Evolutionary conservation across 139 green algal species (phyloP).

Genomic region (Pseudopediastrum boryanum): DNA sequence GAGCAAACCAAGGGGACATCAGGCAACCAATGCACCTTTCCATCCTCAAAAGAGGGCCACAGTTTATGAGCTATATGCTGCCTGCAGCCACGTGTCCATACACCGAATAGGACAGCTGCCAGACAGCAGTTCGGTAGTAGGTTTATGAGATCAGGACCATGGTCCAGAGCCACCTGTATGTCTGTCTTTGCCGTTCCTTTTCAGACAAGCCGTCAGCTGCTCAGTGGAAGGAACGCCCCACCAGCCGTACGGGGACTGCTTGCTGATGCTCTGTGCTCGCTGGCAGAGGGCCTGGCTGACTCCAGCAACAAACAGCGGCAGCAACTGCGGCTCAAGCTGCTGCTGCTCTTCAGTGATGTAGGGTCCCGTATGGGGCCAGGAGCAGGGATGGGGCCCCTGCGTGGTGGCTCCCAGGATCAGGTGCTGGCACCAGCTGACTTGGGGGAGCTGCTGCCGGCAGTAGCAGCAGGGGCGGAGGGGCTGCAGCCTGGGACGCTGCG

Average conservation of each 20-base stretch:
- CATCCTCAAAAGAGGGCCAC: too few species aligned
- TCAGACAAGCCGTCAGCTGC: conserved; percentile 27
- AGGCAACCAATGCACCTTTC: too few species aligned
- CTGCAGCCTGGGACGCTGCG: conserved; percentile 20
- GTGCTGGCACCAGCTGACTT: conserved; percentile 16
- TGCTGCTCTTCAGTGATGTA: conserved; percentile 72
- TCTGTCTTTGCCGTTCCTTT: too few species aligned
- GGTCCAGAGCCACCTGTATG: too few species aligned
- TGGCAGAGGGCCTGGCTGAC: conserved; percentile 43
- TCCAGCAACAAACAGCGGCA: conserved; percentile 30
- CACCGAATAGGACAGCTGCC: too few species aligned
- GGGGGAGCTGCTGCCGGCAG: conserved; percentile 23
- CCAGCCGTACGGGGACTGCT: conserved; percentile 42
- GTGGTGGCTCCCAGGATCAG: background rate
- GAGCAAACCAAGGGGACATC: too few species aligned
- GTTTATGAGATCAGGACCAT: too few species aligned
- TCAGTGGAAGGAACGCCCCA: background rate
- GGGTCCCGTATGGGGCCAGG: conserved; percentile 12
- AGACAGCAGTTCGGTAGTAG: too few species aligned
- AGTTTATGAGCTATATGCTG: too few species aligned
- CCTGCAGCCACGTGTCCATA: too few species aligned
- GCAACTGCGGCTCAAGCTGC: conserved; percentile 67
- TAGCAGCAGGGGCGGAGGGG: conserved; percentile 25
- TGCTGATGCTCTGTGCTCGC: conserved; percentile 46
- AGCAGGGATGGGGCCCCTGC: too few species aligned